phyloP scores from a whole-genome alignment of 140 eudicot genomes.

The Oenanthe javanica region DNA sequence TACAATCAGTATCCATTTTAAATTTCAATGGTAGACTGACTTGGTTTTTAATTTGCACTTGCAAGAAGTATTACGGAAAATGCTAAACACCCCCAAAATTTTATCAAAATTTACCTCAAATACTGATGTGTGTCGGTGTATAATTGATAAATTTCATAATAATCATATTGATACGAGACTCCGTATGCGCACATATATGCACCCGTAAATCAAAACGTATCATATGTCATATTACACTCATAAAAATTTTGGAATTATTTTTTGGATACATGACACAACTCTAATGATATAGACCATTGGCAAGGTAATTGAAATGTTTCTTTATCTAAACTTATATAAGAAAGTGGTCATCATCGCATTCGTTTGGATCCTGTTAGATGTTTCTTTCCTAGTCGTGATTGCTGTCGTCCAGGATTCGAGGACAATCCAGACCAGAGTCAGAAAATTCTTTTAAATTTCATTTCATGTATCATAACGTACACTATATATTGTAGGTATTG shows the following conservation, averaged over 20 bases:
- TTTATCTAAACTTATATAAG: constrained; percentile 5
- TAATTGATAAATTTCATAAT: no score
- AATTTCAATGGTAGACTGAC: not conserved
- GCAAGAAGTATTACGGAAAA: no score
- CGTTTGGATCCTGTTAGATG: not conserved
- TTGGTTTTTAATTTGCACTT: not conserved
- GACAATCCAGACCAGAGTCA: not conserved
- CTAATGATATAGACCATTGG: no score
- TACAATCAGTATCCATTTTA: not conserved
- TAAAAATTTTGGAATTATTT: no score
- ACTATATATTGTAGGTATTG: not conserved
- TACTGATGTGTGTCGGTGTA: no score
- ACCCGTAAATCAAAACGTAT: no score
- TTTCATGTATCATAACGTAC: not conserved
- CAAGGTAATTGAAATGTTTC: not conserved
- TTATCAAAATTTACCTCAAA: no score
- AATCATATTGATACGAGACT: no score
- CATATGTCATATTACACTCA: no score
- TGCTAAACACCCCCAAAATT: no score
- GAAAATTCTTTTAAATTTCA: not conserved
- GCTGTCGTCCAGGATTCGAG: not conserved
- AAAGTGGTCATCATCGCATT: not conserved
- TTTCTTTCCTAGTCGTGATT: not conserved
- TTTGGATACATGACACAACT: no score
- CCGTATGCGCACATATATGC: no score